These are phyloP conservation scores for Capsicum rhomboideum DNA, from an alignment of 257 asterid species.

Conservation along the genomic window DNA sequence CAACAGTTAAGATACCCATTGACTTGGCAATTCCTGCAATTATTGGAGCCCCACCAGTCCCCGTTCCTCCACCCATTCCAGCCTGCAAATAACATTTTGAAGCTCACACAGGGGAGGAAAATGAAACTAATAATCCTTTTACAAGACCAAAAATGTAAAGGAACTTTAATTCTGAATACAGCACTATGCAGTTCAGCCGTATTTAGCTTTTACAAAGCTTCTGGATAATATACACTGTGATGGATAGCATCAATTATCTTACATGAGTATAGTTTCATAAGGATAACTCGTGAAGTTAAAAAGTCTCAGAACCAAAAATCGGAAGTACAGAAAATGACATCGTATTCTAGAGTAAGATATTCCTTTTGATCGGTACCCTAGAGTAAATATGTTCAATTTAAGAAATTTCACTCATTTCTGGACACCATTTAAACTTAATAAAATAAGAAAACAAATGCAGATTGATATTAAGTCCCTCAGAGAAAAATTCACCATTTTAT, in stretches of 20 bases:
- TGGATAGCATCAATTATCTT: neutral
- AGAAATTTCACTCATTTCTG: neutral
- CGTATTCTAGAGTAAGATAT: neutral
- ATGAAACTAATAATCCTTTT: neutral
- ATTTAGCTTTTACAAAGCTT: neutral
- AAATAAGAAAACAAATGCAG: neutral
- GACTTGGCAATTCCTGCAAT: constrained; percentile 87
- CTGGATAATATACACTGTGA: neutral
- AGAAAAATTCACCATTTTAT: neutral
- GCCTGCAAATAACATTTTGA: constrained; percentile 43
- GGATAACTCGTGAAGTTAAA: neutral
- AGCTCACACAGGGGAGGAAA: neutral
- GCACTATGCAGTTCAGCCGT: neutral
- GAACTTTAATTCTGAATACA: neutral
- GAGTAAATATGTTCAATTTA: neutral
- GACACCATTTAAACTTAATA: neutral
- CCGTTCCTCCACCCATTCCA: constrained; percentile 99
- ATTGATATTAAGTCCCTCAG: neutral
- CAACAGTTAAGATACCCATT: constrained; percentile 92
- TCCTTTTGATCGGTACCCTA: neutral
- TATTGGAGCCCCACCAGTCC: constrained; percentile 94
- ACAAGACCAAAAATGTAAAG: neutral
- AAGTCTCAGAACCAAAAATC: neutral
- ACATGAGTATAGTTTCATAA: neutral
- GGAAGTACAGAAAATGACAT: neutral